Base-by-base conservation (phyloP, 257 asterid species). In the Oldenlandia corymbosa region DNA sequence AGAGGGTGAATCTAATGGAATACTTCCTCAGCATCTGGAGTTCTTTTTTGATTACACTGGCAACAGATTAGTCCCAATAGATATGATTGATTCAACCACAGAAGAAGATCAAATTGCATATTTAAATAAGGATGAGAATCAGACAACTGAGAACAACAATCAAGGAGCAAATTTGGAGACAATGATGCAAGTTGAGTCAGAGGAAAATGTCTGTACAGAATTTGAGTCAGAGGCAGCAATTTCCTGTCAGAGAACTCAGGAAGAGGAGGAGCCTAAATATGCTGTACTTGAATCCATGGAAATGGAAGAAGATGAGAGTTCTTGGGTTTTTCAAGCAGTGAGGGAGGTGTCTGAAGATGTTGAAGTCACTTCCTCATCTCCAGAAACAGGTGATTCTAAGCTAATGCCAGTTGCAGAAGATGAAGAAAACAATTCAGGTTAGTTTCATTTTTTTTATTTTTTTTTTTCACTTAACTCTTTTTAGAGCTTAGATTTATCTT, bases 1-100 rank as follows among this genome's bases (percentile, higher is more conserved):
- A 79, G 85, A 83, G 49, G 83, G 79, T 30, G 69, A 39, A 50
- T 27, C 77, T 34, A 37, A 36, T 65, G 85, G 81, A 52, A 58
- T 64, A 43, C 78, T 83, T 7, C 69, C 82, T 60, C 92, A 81
- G 69, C 96, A 90, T 82, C 79, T 90, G 78, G 97, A 90, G 37
- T 90, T 88, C 71, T 84, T 82, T 53, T 67, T 90, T 50, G 96
- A 90, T 76, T 76, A 61, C 24, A 78, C 86, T 16, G 91, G 93
- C 32, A 77, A 88, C 34, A 76, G 67, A 31, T 75, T 90, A 68
- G 91, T 90, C 66, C 95, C 93, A 0, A 36, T 84, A 66, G 96
- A 87, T 31, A 50, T 85, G 75, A 59, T 85, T 18, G 97, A 85
- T 80, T 86, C 79, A 34, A 60, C 60, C 67, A 66, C 70, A 10